Evolutionary conservation across 2,329 filamentous ascomycete species (phyloP).

Genomic region (Venturia pyrina): DNA sequence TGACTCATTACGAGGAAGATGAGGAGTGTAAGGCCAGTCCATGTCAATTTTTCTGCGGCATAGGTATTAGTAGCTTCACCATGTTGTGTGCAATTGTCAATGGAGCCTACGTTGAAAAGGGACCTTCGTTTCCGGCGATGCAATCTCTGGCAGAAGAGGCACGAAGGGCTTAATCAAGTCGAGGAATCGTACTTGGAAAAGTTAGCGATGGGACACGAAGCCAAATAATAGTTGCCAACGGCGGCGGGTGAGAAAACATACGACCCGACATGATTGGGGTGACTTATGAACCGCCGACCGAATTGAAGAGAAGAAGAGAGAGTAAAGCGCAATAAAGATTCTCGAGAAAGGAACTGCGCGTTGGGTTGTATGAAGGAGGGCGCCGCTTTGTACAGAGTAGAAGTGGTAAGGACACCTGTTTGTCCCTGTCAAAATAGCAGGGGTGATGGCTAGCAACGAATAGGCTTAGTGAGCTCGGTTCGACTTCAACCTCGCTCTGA

Average conservation of each 20-base stretch:
- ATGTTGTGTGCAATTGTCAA: conserved; percentile 7
- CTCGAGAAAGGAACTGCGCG: not conserved
- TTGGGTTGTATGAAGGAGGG: not conserved
- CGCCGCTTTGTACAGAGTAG: not conserved
- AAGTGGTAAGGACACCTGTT: too few relatives aligned
- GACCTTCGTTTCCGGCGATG: conserved; percentile 95
- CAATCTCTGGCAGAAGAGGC: conserved; percentile 98
- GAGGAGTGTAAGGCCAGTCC: conserved; percentile 65
- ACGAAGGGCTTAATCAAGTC: conserved; percentile 99
- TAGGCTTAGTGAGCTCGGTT: not conserved
- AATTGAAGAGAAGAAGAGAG: not conserved
- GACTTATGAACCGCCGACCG: not conserved
- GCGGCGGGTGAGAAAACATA: not conserved
- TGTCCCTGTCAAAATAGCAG: too few relatives aligned
- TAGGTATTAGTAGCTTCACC: conserved; percentile 3
- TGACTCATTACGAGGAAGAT: conserved; percentile 99
- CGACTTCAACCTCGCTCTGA: not conserved
- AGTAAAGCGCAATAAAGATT: not conserved
- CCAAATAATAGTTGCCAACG: not conserved
- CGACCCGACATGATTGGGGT: conserved; percentile 5
- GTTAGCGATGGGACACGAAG: not conserved
- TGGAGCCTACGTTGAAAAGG: conserved; percentile 79
- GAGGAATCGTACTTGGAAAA: conserved; percentile 79
- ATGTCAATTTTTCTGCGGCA: conserved; percentile 34
- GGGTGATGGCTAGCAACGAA: not conserved